A percentile compares a stretch with the other conserved stretches of the same genome.
These are phyloP conservation scores for Thymus quinquecostatus DNA, from an alignment of 257 asterid species.

Conservation along the genomic window DNA sequence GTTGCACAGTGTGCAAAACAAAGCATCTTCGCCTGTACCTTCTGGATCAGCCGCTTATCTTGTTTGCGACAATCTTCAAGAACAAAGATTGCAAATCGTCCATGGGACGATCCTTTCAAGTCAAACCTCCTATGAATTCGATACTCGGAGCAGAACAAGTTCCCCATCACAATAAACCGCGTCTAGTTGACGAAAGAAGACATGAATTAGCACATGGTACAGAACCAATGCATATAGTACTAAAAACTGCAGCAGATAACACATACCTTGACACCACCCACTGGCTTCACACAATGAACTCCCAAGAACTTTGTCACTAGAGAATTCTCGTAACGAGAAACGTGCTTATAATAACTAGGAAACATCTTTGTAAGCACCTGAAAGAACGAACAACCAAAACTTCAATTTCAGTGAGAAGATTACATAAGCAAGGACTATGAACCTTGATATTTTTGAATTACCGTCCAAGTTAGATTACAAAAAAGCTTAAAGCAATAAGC, in stretches of 20 bases:
- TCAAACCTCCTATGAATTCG: conserved; percentile 89
- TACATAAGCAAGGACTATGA: background rate
- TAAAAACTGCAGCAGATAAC: background rate
- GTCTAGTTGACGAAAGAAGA: conserved; percentile 47
- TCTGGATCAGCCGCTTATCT: no score
- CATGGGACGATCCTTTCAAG: conserved; percentile 94
- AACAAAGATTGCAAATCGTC: conserved; percentile 41
- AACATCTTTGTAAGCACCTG: conserved; percentile 86
- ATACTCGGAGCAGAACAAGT: conserved; percentile 91
- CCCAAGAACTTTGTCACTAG: conserved; percentile 73
- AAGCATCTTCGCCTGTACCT: conserved; percentile 52
- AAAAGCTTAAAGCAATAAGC: background rate
- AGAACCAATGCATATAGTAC: background rate
- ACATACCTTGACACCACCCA: conserved; percentile 65
- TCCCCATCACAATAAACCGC: conserved; percentile 95
- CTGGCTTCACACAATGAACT: conserved; percentile 74
- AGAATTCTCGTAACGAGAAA: conserved; percentile 60
- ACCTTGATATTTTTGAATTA: background rate
- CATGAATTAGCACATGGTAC: conserved; percentile 23
- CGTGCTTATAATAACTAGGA: conserved; percentile 59
- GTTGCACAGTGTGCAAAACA: conserved; percentile 94
- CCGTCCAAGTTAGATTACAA: background rate
- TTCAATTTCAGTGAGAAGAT: conserved; percentile 16
- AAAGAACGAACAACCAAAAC: conserved; percentile 10
- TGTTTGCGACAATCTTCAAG: no score